A percentile compares a stretch with the other conserved stretches of the same genome.
phyloP scores from a whole-genome alignment of 106 monocot species.

The Platanthera zijinensis region DNA sequence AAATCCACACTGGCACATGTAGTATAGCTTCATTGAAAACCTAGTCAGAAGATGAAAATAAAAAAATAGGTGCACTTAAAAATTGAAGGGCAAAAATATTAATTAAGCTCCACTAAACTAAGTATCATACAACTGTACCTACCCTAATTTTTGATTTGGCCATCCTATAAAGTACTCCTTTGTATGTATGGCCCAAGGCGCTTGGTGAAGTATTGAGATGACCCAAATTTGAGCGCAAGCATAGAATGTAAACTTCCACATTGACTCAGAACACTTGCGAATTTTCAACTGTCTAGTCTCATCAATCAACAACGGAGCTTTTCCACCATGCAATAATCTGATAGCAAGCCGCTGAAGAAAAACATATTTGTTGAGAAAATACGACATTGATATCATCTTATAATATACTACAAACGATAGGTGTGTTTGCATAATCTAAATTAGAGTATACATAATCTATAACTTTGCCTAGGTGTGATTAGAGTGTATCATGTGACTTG shows the following conservation, averaged over 20 bases:
- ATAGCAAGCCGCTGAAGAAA: slow-evolving; percentile 39
- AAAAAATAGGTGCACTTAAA: slow-evolving; percentile 2
- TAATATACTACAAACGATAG: no score
- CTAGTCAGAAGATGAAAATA: slow-evolving; percentile 19
- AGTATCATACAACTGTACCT: slow-evolving; percentile 11
- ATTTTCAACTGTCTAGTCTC: slow-evolving; percentile 48
- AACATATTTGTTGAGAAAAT: not conserved
- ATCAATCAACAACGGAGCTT: slow-evolving; percentile 23
- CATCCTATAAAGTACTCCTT: slow-evolving; percentile 69
- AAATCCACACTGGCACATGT: slow-evolving; percentile 95
- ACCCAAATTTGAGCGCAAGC: slow-evolving; percentile 48
- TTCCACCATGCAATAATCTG: slow-evolving; percentile 22
- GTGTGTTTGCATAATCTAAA: no score
- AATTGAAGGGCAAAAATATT: not conserved
- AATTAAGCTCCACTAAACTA: not conserved
- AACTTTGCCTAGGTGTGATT: no score
- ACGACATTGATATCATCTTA: no score
- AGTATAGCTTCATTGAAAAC: slow-evolving; percentile 76
- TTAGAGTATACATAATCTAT: no score
- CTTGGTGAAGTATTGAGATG: slow-evolving; percentile 42
- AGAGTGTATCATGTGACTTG: no score
- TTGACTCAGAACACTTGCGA: slow-evolving; percentile 64
- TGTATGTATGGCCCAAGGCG: slow-evolving; percentile 61
- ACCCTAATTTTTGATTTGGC: slow-evolving; percentile 78
- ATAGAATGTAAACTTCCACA: slow-evolving; percentile 91